These are phyloP conservation scores for Penicillium sp. DNA, from an alignment of 2,329 filamentous ascomycete species.

Conservation along the genomic window DNA sequence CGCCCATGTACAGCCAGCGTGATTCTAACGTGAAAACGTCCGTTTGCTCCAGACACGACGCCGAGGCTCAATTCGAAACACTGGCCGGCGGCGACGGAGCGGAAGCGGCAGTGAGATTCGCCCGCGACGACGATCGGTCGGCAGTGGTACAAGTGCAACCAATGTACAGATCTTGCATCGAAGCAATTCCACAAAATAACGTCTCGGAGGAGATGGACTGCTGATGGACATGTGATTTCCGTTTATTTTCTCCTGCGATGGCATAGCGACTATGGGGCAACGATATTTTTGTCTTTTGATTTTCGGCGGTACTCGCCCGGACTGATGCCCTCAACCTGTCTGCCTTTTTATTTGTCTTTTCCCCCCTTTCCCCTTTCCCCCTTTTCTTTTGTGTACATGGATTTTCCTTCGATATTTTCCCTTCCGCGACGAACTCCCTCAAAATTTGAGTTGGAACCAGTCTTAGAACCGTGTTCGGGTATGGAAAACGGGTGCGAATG, in stretches of 20 bases:
- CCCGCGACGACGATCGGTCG: conserved; percentile 41
- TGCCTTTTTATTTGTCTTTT: conserved; percentile 12
- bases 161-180: conserved; percentile 38
- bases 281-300: conserved; percentile 30
- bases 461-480: conserved; percentile 45
- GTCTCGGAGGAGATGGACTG: conserved; percentile 14
- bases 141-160: conserved; percentile 33
- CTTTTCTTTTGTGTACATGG: conserved; percentile 43
- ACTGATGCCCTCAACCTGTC: conserved; percentile 25
- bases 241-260: conserved; percentile 31
- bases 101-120: conserved; percentile 43
- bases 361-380: conserved; percentile 23
- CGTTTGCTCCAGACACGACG: conserved; percentile 48
- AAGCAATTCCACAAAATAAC: conserved; percentile 44
- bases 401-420: conserved; percentile 36
- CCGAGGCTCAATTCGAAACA: conserved; percentile 41
- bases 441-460: conserved; percentile 34
- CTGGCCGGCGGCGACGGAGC: conserved; percentile 39
- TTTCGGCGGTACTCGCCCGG: conserved; percentile 17
- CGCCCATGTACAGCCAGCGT: conserved; percentile 41
- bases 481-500: conserved; percentile 44
- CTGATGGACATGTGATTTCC: conserved; percentile 24
- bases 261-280: conserved; percentile 40
- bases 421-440: conserved; percentile 28
- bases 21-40: conserved; percentile 48